Conservation (phyloP, 1,284 basidiomycete species). For the Sphagnurus paluster region DNA sequence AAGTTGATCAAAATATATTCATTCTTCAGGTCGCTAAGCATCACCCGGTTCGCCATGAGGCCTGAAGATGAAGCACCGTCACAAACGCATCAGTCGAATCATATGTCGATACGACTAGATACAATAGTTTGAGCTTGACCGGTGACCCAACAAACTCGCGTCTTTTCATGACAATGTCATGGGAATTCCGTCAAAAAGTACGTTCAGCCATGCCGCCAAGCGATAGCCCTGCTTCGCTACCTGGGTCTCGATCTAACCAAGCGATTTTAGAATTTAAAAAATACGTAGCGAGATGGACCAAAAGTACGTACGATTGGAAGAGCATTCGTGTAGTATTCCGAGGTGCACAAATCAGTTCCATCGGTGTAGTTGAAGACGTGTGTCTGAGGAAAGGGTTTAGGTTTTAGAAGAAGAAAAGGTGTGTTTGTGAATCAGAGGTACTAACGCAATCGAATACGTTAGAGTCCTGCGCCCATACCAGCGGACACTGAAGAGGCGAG, state of each 20-base stretch:
- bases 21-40: no score
- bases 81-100: no score
- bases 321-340: slow-evolving; percentile 45
- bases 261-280: slow-evolving; percentile 2
- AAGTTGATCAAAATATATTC: no score
- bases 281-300: background rate
- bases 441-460: slow-evolving; percentile 54
- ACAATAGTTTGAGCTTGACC: no score
- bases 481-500: slow-evolving; percentile 45
- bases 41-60: background rate
- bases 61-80: no score
- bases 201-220: slow-evolving; percentile 56
- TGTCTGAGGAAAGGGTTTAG: slow-evolving; percentile 35
- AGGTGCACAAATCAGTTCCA: slow-evolving; percentile 48
- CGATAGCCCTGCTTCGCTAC: slow-evolving; percentile 57
- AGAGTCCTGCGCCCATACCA: slow-evolving; percentile 52
- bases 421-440: background rate
- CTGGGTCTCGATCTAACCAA: slow-evolving; percentile 47
- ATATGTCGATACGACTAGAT: no score
- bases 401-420: no score
- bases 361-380: slow-evolving; percentile 46
- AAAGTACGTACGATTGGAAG: slow-evolving; percentile 44
- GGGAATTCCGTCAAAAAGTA: slow-evolving; percentile 48
- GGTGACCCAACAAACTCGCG: no score
- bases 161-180: no score